Evolutionary conservation across 23 red algal genomes (phyloP).

Genomic region (Chondrus crispus): DNA sequence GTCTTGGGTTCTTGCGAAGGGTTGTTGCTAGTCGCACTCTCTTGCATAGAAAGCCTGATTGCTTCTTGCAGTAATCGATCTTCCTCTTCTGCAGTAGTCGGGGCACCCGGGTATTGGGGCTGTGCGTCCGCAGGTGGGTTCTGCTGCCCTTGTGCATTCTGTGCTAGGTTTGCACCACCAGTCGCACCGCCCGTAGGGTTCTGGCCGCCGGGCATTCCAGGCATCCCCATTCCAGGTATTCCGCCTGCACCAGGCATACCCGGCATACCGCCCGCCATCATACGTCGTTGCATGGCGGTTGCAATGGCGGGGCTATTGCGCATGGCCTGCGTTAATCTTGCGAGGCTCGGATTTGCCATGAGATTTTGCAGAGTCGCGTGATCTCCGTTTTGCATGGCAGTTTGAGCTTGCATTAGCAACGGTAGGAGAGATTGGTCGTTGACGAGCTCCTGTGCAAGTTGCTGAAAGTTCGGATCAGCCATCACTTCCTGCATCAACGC

Average conservation of each 20-base stretch:
- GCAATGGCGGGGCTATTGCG: slow-evolving; percentile 43
- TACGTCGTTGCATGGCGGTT: slow-evolving; percentile 27
- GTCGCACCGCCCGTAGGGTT: not conserved
- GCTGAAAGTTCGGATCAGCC: slow-evolving; percentile 49
- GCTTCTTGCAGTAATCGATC: slow-evolving; percentile 66
- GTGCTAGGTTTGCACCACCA: not conserved
- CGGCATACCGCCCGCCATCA: not conserved
- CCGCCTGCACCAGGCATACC: slow-evolving; percentile 29
- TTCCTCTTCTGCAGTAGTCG: slow-evolving; percentile 58
- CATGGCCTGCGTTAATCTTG: slow-evolving; percentile 43
- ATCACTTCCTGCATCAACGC: slow-evolving; percentile 30
- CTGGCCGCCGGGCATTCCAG: not conserved
- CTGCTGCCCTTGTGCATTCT: not conserved
- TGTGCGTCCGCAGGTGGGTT: not conserved
- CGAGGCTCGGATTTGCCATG: slow-evolving; percentile 26
- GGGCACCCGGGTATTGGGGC: slow-evolving; percentile 36
- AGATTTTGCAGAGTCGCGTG: slow-evolving; percentile 33
- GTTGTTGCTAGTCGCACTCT: not conserved
- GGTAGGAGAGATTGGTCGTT: slow-evolving; percentile 14
- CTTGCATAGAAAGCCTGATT: slow-evolving; percentile 65
- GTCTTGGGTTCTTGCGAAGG: no score
- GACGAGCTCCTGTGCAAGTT: slow-evolving; percentile 44
- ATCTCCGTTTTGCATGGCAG: slow-evolving; percentile 55
- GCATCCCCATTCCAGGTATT: not conserved
- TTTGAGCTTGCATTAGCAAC: slow-evolving; percentile 32